phyloP scores from a whole-genome alignment of 1,139 yeast species.

The Suhomyces panamericanus region DNA sequence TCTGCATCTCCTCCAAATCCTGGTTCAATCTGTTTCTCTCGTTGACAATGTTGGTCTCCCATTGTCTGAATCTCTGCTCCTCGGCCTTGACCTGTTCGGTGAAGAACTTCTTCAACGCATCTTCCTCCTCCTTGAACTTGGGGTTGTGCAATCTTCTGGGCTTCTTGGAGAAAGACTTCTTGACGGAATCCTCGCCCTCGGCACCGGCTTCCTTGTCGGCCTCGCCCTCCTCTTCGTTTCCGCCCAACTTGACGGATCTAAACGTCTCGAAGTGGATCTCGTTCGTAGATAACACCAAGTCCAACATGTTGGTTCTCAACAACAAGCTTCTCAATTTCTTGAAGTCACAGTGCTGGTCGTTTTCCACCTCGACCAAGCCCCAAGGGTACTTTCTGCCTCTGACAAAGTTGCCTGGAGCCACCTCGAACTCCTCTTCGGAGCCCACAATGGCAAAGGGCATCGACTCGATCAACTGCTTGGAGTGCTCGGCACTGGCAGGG shows the following conservation, averaged over 20 bases:
- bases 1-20: slow-evolving; percentile 87
- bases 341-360: slow-evolving; percentile 94
- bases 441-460: slow-evolving; percentile 97
- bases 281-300: slow-evolving; percentile 83
- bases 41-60: slow-evolving; percentile 95
- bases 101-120: slow-evolving; percentile 86
- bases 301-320: slow-evolving; percentile 92
- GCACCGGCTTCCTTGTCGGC: slow-evolving; percentile 28
- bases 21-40: slow-evolving; percentile 93
- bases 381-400: slow-evolving; percentile 95
- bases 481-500: slow-evolving; percentile 75
- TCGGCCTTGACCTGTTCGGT: slow-evolving; percentile 98
- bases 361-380: slow-evolving; percentile 97
- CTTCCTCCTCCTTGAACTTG: slow-evolving; percentile 93
- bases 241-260: slow-evolving; percentile 78
- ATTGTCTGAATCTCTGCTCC: slow-evolving; percentile 95
- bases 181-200: slow-evolving; percentile 38
- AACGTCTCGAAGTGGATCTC: slow-evolving; percentile 89
- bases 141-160: slow-evolving; percentile 73
- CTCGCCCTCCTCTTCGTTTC: slow-evolving; percentile 42
- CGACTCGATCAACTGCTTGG: slow-evolving; percentile 78
- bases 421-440: slow-evolving; percentile 81
- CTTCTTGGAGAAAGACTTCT: slow-evolving; percentile 41
- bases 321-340: slow-evolving; percentile 84
- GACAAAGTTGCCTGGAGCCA: slow-evolving; percentile 71